Evolutionary conservation across 805 yeast species (phyloP).

Genomic region (Tetrapisispora taiwanensis): DNA sequence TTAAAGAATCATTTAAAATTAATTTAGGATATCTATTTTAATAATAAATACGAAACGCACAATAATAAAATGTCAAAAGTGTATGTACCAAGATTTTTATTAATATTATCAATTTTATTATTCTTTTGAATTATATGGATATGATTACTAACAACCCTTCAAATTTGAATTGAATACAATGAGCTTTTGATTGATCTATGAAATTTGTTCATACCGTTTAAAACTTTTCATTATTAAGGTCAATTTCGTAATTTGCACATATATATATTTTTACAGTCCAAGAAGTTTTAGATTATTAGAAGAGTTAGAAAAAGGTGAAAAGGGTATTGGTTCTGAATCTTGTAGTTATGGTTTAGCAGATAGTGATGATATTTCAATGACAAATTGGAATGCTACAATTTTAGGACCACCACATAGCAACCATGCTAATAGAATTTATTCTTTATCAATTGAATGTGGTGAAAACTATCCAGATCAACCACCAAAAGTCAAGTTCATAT

Average conservation of each 20-base stretch:
- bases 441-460: constrained; percentile 73
- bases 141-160: neutral
- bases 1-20: too few relatives aligned
- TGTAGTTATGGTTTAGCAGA: constrained; percentile 91
- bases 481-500: constrained; percentile 69
- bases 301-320: constrained; percentile 96
- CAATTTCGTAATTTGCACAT: too few relatives aligned
- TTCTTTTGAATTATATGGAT: too few relatives aligned
- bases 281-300: constrained; percentile 90
- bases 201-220: too few relatives aligned
- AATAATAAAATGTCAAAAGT: constrained; percentile 9
- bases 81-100: constrained; percentile 6
- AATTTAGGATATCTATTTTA: too few relatives aligned
- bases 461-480: constrained; percentile 80
- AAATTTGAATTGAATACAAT: too few relatives aligned
- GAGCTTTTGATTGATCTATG: too few relatives aligned
- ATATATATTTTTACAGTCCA: constrained; percentile 42
- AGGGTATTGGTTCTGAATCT: constrained; percentile 93
- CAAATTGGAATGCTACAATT: constrained; percentile 95
- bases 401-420: constrained; percentile 90
- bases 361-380: constrained; percentile 85
- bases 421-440: constrained; percentile 90
- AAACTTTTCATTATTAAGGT: too few relatives aligned
- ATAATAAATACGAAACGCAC: too few relatives aligned
- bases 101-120: too few relatives aligned